Evolutionary conservation across 495 filamentous ascomycete species (phyloP).

Genomic region (Penicillium dipodomyicola): DNA sequence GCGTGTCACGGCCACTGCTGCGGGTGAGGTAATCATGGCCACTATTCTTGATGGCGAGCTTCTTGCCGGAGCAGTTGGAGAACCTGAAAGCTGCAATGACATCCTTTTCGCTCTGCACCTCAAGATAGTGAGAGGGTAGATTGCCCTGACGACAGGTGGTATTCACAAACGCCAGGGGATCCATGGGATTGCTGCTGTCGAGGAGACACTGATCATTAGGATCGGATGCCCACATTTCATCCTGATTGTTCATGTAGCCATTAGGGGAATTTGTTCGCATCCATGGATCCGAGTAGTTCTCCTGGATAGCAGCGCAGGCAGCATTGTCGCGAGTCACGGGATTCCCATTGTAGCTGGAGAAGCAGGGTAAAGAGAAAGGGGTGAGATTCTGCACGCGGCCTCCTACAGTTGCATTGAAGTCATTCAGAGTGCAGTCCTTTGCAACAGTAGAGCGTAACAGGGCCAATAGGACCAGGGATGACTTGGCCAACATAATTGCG

Average conservation of each 20-base stretch:
- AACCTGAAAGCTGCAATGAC: slow-evolving; percentile 1
- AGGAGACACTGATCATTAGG: slow-evolving; percentile 38
- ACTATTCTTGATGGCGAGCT: slow-evolving; percentile 53
- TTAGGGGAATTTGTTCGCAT: slow-evolving; percentile 29
- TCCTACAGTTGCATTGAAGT: not conserved
- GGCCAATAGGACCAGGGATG: not conserved
- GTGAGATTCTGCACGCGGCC: not conserved
- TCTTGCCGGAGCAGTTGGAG: slow-evolving; percentile 17
- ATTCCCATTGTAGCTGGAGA: not conserved
- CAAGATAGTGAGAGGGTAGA: not conserved
- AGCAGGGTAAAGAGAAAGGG: not conserved
- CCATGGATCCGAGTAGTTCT: slow-evolving; percentile 30
- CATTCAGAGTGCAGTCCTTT: not conserved
- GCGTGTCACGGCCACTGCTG: slow-evolving; percentile 48
- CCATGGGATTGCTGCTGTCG: slow-evolving; percentile 27
- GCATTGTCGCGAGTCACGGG: not conserved
- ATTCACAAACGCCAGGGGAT: not conserved
- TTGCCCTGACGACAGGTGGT: not conserved
- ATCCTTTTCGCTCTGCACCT: not conserved
- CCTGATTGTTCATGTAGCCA: slow-evolving; percentile 40
- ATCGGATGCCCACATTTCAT: slow-evolving; percentile 38
- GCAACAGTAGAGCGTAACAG: not conserved
- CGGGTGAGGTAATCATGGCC: slow-evolving; percentile 54
- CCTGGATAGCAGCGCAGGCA: slow-evolving; percentile 19
- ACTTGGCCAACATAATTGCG: not conserved